Base-by-base conservation (phyloP, 2,329 filamentous ascomycete species). In the Diaporthe batatas region DNA sequence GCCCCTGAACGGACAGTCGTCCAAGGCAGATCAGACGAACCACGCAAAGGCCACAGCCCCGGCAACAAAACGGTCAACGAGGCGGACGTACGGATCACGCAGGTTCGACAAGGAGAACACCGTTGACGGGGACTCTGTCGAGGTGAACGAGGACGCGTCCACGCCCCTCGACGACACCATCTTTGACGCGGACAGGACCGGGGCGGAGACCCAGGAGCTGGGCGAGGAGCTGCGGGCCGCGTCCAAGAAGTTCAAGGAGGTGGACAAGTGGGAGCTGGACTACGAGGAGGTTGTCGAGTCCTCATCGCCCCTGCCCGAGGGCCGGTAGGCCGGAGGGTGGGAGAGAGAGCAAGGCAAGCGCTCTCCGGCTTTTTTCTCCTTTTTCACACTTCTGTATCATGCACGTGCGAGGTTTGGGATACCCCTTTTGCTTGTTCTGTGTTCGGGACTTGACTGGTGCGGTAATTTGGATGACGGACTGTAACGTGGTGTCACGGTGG, bases 231-330 rank as follows among this genome's bases (percentile, higher is more conserved):
- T 93, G 74, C 89, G 88, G 80, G 83, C 86, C 65, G 89, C 90
- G 53, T 85, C 85, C 12, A 86, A 84, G 79, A 92, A 92, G 81
- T 93, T 93, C 77, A 86, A 88, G 79, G 91, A 93, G 81, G 91
- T 93, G 53, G 91, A 93, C 79, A 84, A 87, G 81, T 93, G 91
- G 90, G 86, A 91, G 81, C 82, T 93, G 74, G 89, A 90, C 67
- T 93, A 89, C 80, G 91, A 93, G 82, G 90, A 91, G 76, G 86
- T 90, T 64, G 86, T 86, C 29, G 86, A 88, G 79, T 86, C 85
- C 74, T 88, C 86, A 72, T 90, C 89, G 25, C 88, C 88, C 1
- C 81, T 81, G 49, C 84, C 85, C 76, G 73, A 74, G 59, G 73
- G 73, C 12, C 73, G 73, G 23, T 73, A 53, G 62, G n/a, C 29